Conservation (phyloP, 306 rosid species). For the Cucurbita ficifolia region DNA sequence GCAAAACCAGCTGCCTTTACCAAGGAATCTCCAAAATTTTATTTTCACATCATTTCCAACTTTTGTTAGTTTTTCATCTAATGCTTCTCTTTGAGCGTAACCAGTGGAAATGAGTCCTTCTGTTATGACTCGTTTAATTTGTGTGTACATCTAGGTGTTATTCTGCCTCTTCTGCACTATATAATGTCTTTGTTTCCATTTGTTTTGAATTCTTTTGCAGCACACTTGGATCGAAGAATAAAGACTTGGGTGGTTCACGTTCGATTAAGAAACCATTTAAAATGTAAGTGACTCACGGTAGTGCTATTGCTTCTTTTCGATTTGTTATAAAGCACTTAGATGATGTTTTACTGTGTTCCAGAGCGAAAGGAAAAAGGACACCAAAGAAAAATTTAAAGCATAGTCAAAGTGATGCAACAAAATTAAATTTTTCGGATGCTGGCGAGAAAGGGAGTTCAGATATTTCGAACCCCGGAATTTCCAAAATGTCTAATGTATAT, state of each 20-base stretch:
- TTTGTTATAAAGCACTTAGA: slow-evolving; percentile 6
- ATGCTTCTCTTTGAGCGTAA: background rate
- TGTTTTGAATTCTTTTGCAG: slow-evolving; percentile 26
- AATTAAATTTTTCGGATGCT: slow-evolving; percentile 26
- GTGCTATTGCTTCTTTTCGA: background rate
- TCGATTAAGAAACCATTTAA: slow-evolving; percentile 29
- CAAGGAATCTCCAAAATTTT: background rate
- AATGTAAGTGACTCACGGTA: slow-evolving; percentile 32
- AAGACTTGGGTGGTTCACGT: slow-evolving; percentile 19
- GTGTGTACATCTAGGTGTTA: background rate
- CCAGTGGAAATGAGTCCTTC: background rate
- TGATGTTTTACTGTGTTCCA: slow-evolving; percentile 16
- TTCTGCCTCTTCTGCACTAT: background rate
- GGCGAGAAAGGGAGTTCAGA: slow-evolving; percentile 51
- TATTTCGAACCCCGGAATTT: slow-evolving; percentile 35
- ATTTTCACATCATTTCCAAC: background rate
- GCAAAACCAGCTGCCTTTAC: background rate
- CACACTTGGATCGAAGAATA: slow-evolving; percentile 34
- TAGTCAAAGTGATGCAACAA: slow-evolving; percentile 23
- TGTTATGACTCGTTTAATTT: background rate
- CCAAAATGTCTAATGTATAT: slow-evolving; percentile 23
- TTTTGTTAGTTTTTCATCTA: background rate
- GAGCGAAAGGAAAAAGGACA: slow-evolving; percentile 48
- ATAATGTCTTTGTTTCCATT: slow-evolving; percentile 14
- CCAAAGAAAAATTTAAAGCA: slow-evolving; percentile 35